Percentiles rank a stretch among this genome's conserved stretches.
These are phyloP conservation scores for Polytrichum commune DNA, from an alignment of 225 moss, liverwort and hornwort genomes.

Conservation along the genomic window DNA sequence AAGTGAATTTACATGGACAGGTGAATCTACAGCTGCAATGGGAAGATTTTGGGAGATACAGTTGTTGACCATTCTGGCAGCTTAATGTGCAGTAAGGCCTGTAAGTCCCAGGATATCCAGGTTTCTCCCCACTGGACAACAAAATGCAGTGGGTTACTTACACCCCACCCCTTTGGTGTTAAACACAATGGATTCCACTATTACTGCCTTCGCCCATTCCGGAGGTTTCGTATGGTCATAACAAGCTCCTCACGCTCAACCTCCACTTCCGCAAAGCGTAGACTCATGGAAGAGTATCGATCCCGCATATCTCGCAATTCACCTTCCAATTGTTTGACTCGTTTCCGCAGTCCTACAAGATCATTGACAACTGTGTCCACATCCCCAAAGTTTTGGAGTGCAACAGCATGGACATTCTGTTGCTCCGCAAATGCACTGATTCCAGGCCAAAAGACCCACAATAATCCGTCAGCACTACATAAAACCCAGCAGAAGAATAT, in stretches of 20 bases:
- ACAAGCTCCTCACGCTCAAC: conserved; percentile 79
- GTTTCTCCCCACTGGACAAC: too few species aligned
- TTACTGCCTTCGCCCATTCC: conserved; percentile 47
- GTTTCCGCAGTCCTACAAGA: conserved; percentile 63
- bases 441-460: neutral
- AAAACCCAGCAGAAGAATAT: too few species aligned
- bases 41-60: neutral
- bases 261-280: conserved; percentile 90
- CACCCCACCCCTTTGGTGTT: neutral
- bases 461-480: too few species aligned
- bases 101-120: neutral
- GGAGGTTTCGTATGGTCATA: conserved; percentile 77
- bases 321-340: conserved; percentile 66
- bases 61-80: neutral
- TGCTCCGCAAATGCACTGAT: conserved; percentile 91
- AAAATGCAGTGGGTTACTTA: too few species aligned
- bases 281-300: conserved; percentile 86
- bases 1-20: neutral
- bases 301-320: conserved; percentile 92
- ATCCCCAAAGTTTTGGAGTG: conserved; percentile 82
- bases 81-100: too few species aligned
- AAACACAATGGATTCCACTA: neutral
- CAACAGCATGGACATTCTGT: conserved; percentile 88
- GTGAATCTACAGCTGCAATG: neutral
- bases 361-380: conserved; percentile 77